Evolutionary conservation across 2,329 filamentous ascomycete genomes (phyloP), one percentile per base, ranked within the genome.

Genomic region (Colletotrichum gloeosporioides): DNA sequence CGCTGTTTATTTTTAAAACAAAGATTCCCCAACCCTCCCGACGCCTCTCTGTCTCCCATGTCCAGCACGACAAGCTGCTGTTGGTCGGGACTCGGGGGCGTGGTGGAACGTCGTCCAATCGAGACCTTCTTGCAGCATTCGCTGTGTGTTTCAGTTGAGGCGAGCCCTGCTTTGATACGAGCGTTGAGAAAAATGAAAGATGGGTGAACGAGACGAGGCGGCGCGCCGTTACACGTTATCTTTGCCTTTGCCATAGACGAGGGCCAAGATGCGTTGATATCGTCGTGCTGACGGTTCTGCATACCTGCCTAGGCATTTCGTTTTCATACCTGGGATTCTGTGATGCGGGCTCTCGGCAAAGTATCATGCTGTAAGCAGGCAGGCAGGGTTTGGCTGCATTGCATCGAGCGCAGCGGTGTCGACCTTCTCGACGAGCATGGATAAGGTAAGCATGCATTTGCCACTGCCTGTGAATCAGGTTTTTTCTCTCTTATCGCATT

Each of bases 21-120:
- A 31, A 70, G 36, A 32, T 25, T 22, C 73, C n/a, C 55, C 69
- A 63, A 72, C 53, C 69, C 69, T 72, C 55, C 73, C 57, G 32
- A 64, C 64, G 49, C 70, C 73, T 69, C 64, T 31, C 34, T 22
- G 22, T 61, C 53, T 57, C 34, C 3, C 44, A 49, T 49, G 64
- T 34, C 63, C 32, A 62, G 67, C 72, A 76, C 63, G 72, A 72
- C 75, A 72, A 75, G 34, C 53, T 57, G 68, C 75, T 55, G 71
- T 64, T 29, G 68, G 61, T 59, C 55, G 64, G 39, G 32, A 13
- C 13, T 18, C 55, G 44, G 63, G 13, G 29, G 18, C 22, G 16
- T 55, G 57, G 73, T 29, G 29, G 44, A 16, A 61, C 61, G 31
- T 67, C 49, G 15, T 70, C 76, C 76, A 77, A 77, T 74, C 74